Conservation (phyloP, 805 yeast genomes). For the Martiniozyma abietophila region DNA sequence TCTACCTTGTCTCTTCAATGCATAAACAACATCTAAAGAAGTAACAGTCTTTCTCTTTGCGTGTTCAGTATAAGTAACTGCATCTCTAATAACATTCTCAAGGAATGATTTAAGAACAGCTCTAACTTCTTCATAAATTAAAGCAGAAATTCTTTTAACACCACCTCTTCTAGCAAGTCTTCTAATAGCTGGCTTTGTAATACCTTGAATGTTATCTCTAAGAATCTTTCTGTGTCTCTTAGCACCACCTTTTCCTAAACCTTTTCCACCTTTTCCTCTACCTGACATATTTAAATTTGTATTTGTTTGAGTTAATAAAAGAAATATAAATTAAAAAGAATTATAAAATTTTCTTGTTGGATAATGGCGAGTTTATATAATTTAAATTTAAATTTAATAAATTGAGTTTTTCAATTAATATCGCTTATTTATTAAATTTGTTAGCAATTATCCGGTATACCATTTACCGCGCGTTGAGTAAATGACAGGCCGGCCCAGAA, state of each 20-base stretch:
- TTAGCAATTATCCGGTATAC: no score
- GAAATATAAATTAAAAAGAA: slow-evolving; percentile 3
- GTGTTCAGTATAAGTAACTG: slow-evolving; percentile 99
- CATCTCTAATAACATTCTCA: slow-evolving; percentile 97
- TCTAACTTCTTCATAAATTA: slow-evolving; percentile 98
- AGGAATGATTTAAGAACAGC: slow-evolving; percentile 92
- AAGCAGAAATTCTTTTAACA: slow-evolving; percentile 99
- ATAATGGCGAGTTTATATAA: slow-evolving; percentile 2
- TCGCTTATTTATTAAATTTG: no score
- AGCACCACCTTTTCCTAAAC: slow-evolving; percentile 99
- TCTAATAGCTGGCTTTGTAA: slow-evolving; percentile 99
- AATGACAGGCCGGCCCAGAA: slow-evolving; percentile 1
- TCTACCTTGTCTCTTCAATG: slow-evolving; percentile 99
- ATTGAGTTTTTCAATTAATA: no score
- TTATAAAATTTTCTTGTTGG: not conserved
- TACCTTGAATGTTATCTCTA: slow-evolving; percentile 99
- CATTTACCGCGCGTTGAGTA: slow-evolving; percentile 4
- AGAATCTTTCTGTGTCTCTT: slow-evolving; percentile 99
- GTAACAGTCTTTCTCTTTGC: slow-evolving; percentile 99
- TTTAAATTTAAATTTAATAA: no score
- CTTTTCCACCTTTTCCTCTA: slow-evolving; percentile 99
- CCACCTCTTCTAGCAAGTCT: slow-evolving; percentile 99
- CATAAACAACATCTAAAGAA: slow-evolving; percentile 96
- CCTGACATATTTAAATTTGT: slow-evolving; percentile 64
- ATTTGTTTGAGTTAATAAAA: slow-evolving; percentile 10